Evolutionary conservation across 2,329 filamentous ascomycete species (phyloP).

Genomic region (Penicillium sp.): DNA sequence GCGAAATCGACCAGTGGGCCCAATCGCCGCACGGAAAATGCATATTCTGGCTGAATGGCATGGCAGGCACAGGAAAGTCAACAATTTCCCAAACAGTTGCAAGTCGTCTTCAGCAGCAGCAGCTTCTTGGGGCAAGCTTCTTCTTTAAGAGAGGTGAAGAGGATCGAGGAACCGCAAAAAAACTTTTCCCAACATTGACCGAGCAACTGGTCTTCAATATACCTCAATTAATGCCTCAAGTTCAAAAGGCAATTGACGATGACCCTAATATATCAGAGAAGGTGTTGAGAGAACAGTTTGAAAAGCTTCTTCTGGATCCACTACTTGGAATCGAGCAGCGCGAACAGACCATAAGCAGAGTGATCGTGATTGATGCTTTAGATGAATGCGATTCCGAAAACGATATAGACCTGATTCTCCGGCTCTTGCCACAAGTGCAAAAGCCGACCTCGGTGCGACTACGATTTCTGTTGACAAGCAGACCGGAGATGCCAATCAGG

Average conservation of each 20-base stretch:
- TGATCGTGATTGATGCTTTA: slow-evolving; percentile 21
- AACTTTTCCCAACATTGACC: no score
- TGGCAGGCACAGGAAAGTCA: slow-evolving; percentile 18
- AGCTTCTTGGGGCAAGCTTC: no score
- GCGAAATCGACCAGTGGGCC: slow-evolving; percentile 22
- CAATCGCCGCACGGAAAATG: slow-evolving; percentile 12
- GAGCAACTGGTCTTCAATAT: slow-evolving; percentile 32
- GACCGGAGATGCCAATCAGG: slow-evolving; percentile 27
- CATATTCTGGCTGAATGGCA: slow-evolving; percentile 34
- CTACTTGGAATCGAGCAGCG: background rate
- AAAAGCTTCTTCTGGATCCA: slow-evolving; percentile 20
- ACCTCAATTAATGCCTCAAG: slow-evolving; percentile 25
- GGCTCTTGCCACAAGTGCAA: slow-evolving; percentile 18
- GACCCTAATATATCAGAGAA: slow-evolving; percentile 24
- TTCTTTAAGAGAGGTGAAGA: no score
- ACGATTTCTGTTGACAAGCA: slow-evolving; percentile 29
- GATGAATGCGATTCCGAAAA: slow-evolving; percentile 28
- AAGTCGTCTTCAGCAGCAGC: slow-evolving; percentile 12
- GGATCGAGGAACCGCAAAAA: no score
- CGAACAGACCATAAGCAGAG: background rate
- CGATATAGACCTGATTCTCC: slow-evolving; percentile 22
- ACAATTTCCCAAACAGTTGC: slow-evolving; percentile 34
- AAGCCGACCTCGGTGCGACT: slow-evolving; percentile 11
- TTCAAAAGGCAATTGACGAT: slow-evolving; percentile 18
- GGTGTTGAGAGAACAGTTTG: slow-evolving; percentile 25